These are phyloP conservation scores for Tolypocladium album DNA, from an alignment of 2,329 filamentous ascomycete species.

Conservation along the genomic window DNA sequence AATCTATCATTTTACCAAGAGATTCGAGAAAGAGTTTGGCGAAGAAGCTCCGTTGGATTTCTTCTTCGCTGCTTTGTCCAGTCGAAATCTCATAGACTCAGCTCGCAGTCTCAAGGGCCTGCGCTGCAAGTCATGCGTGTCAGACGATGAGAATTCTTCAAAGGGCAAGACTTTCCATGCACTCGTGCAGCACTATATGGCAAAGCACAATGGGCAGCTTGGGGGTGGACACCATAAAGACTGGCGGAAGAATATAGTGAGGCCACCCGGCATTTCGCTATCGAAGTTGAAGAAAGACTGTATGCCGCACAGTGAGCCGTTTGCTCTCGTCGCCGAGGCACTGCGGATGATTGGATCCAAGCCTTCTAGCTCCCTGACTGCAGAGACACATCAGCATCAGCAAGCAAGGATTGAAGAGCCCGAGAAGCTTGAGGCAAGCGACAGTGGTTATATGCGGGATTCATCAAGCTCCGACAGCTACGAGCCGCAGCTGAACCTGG, in stretches of 20 bases:
- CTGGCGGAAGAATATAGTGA: conserved; percentile 37
- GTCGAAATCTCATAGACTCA: conserved; percentile 44
- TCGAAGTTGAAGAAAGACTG: conserved; percentile 15
- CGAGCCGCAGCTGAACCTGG: neutral
- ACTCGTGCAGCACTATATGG: conserved; percentile 48
- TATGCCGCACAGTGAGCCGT: conserved; percentile 20
- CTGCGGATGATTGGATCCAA: conserved; percentile 13
- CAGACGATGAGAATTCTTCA: too few species aligned
- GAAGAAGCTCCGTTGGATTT: conserved; percentile 45
- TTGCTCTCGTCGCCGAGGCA: conserved; percentile 25
- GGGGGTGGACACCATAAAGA: conserved; percentile 16
- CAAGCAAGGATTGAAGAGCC: too few species aligned
- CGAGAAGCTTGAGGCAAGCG: neutral
- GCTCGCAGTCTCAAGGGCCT: conserved; percentile 43
- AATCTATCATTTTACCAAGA: conserved; percentile 49
- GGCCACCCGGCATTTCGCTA: conserved; percentile 24
- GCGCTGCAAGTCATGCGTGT: conserved; percentile 42
- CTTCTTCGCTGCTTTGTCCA: conserved; percentile 48
- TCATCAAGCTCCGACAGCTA: conserved; percentile 2
- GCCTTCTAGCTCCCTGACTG: neutral
- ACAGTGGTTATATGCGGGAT: conserved; percentile 8
- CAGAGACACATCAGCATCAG: neutral
- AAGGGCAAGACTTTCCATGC: conserved; percentile 37
- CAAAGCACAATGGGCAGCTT: conserved; percentile 23
- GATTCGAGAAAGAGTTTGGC: conserved; percentile 46